Evolutionary conservation across 805 yeast species (phyloP).

Genomic region (Wickerhamiella alocasiicola): DNA sequence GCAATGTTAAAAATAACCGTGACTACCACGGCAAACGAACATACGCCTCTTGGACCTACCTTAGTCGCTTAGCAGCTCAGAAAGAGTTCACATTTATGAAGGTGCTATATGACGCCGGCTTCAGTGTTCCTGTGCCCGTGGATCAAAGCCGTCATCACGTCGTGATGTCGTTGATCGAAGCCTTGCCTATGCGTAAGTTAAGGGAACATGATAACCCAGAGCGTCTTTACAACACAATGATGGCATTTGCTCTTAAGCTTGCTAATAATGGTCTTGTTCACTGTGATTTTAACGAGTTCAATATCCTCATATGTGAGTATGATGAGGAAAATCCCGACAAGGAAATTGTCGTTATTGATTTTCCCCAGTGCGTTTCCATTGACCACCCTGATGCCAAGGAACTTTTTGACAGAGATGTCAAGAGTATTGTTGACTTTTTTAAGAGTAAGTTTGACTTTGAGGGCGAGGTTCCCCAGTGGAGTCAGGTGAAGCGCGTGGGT

Average conservation of each 20-base stretch:
- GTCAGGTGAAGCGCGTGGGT: slow-evolving; percentile 55
- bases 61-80: slow-evolving; percentile 80
- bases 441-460: slow-evolving; percentile 60
- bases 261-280: slow-evolving; percentile 87
- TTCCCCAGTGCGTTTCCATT: slow-evolving; percentile 94
- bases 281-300: slow-evolving; percentile 96
- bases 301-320: slow-evolving; percentile 65
- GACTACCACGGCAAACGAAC: slow-evolving; percentile 67
- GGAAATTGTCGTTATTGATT: slow-evolving; percentile 87
- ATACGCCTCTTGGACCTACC: slow-evolving; percentile 84
- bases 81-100: slow-evolving; percentile 86
- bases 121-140: slow-evolving; percentile 76
- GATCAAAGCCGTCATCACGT: slow-evolving; percentile 88
- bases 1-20: slow-evolving; percentile 83
- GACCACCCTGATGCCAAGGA: slow-evolving; percentile 80
- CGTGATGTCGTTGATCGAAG: slow-evolving; percentile 80
- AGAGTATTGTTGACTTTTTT: slow-evolving; percentile 77
- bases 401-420: slow-evolving; percentile 86
- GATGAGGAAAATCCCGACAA: slow-evolving; percentile 33
- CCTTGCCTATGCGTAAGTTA: slow-evolving; percentile 81
- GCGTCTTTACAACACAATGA: slow-evolving; percentile 67
- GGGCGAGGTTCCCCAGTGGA: slow-evolving; percentile 79
- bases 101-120: slow-evolving; percentile 59
- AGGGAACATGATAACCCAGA: slow-evolving; percentile 57
- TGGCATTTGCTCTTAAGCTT: slow-evolving; percentile 72